These are phyloP conservation scores for Plenodomus biglobosus DNA, from an alignment of 2,329 filamentous ascomycete genomes.

Conservation along the genomic window DNA sequence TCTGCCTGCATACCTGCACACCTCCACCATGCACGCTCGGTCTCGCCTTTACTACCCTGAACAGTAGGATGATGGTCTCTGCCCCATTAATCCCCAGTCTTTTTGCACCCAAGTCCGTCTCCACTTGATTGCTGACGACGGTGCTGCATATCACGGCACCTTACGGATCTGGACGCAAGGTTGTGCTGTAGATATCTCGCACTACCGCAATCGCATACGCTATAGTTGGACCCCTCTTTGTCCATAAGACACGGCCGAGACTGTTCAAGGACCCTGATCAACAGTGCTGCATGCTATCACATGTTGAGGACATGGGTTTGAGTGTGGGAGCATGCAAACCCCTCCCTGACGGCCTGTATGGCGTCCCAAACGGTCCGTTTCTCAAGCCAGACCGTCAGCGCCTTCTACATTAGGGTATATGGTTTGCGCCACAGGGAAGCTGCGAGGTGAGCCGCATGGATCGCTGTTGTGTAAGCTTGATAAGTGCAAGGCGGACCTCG, in stretches of 20 bases:
- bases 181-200: not conserved
- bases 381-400: constrained; percentile 3
- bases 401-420: not conserved
- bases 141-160: constrained; percentile 11
- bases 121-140: constrained; percentile 6
- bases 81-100: not conserved
- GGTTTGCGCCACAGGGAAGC: constrained; percentile 9
- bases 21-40: constrained; percentile 5
- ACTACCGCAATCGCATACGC: constrained; percentile 1
- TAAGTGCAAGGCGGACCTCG: not conserved
- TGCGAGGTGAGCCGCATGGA: not conserved
- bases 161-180: not conserved
- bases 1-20: constrained; percentile 7
- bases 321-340: constrained; percentile 7
- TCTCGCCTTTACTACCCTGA: constrained; percentile 2
- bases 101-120: not conserved
- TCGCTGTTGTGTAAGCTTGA: not conserved
- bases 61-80: constrained; percentile 5
- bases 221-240: constrained; percentile 16
- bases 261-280: constrained; percentile 19
- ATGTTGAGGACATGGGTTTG: constrained; percentile 16
- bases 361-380: constrained; percentile 8
- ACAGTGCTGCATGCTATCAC: constrained; percentile 11
- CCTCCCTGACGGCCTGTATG: constrained; percentile 6
- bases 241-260: constrained; percentile 10